These are phyloP conservation scores for Mucor mucedo DNA, from an alignment of 371 early-diverging fungal genomes.

Conservation along the genomic window DNA sequence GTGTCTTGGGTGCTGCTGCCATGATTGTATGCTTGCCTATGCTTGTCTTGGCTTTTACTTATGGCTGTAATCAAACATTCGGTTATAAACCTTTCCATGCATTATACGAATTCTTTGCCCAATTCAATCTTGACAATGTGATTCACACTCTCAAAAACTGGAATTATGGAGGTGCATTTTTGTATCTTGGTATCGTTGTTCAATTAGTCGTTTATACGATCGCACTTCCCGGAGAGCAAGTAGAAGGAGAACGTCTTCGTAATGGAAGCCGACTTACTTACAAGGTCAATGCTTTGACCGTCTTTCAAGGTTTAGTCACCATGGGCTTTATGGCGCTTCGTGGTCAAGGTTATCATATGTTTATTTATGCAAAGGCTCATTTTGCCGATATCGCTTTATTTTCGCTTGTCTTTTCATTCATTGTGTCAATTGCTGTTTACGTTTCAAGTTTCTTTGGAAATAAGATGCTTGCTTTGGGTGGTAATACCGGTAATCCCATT, in stretches of 20 bases:
- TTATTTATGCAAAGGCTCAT: conserved; percentile 79
- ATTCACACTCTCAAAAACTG: conserved; percentile 32
- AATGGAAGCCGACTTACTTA: conserved; percentile 73
- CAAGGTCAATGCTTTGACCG: conserved; percentile 66
- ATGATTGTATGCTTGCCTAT: conserved; percentile 67
- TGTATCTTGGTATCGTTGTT: conserved; percentile 69
- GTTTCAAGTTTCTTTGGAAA: conserved; percentile 72
- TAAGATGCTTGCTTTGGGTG: conserved; percentile 79
- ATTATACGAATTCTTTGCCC: conserved; percentile 19
- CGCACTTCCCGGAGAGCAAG: conserved; percentile 71
- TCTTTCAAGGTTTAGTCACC: conserved; percentile 64
- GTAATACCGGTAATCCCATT: conserved; percentile 88
- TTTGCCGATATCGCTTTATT: conserved; percentile 74
- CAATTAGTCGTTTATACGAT: conserved; percentile 70
- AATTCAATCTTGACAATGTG: conserved; percentile 36
- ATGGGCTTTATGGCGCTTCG: conserved; percentile 52
- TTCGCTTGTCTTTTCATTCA: conserved; percentile 66
- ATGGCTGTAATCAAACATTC: conserved; percentile 58
- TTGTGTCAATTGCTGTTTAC: conserved; percentile 75
- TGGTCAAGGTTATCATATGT: conserved; percentile 35
- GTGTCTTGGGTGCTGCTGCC: conserved; percentile 72
- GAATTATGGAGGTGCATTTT: conserved; percentile 55
- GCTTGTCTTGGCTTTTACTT: conserved; percentile 68
- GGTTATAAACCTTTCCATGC: conserved; percentile 56
- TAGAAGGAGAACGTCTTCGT: conserved; percentile 75